phyloP scores from a whole-genome alignment of 768 basidiomycete genomes.

The Gloeopeniophorella convolvens region DNA sequence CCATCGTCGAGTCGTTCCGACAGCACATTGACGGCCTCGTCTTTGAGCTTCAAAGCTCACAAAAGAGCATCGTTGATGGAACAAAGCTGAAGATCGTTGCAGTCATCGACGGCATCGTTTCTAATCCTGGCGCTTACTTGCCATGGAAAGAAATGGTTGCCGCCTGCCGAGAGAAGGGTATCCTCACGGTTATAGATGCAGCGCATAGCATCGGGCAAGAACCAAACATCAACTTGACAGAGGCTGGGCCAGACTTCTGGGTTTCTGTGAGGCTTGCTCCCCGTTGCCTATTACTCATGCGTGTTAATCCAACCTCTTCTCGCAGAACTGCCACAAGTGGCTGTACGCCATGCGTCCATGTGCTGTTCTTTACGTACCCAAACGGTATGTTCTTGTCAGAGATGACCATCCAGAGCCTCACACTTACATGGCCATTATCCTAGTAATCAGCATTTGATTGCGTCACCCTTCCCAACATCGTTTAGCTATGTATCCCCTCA shows the following conservation, averaged over 20 bases:
- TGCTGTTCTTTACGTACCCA: slow-evolving; percentile 70
- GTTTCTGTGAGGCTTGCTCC: slow-evolving; percentile 45
- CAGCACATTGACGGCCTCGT: slow-evolving; percentile 30
- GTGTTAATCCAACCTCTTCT: not conserved
- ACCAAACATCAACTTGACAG: slow-evolving; percentile 48
- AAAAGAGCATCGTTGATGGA: slow-evolving; percentile 17
- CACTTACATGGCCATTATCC: not conserved
- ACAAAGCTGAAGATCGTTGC: slow-evolving; percentile 48
- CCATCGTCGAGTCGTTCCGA: slow-evolving; percentile 48
- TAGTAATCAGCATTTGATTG: slow-evolving; percentile 61
- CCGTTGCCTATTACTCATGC: not conserved
- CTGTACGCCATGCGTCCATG: slow-evolving; percentile 61
- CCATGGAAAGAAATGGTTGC: slow-evolving; percentile 69
- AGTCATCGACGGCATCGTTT: slow-evolving; percentile 61
- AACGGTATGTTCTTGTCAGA: slow-evolving; percentile 33
- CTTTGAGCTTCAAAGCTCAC: slow-evolving; percentile 23
- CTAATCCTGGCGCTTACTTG: slow-evolving; percentile 52
- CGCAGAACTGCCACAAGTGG: slow-evolving; percentile 84
- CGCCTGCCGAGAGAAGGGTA: slow-evolving; percentile 56
- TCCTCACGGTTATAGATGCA: slow-evolving; percentile 68
- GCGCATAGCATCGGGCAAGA: slow-evolving; percentile 78
- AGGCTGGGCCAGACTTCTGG: slow-evolving; percentile 67
- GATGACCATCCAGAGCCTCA: not conserved
- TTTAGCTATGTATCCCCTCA: slow-evolving; percentile 43
- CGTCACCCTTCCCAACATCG: slow-evolving; percentile 52